Conservation (phyloP, 1,139 yeast species). For the Lodderomyces oxycetoniae region DNA sequence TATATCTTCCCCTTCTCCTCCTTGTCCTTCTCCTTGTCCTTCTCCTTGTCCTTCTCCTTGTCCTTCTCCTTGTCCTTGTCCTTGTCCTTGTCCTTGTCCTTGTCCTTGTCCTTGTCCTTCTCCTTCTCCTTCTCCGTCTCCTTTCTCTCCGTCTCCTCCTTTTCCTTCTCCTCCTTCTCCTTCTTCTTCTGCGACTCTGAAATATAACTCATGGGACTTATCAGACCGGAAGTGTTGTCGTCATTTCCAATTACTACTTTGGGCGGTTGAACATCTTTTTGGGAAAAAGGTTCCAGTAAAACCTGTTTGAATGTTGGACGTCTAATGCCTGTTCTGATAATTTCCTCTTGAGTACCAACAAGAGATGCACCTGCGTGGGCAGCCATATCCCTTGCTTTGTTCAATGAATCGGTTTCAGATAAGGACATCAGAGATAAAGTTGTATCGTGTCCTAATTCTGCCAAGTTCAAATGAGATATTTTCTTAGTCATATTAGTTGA, state of each 20-base stretch:
- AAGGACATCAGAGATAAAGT: slow-evolving; percentile 8
- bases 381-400: slow-evolving; percentile 9
- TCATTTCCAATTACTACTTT: not conserved
- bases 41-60: too few relatives aligned
- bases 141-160: not conserved
- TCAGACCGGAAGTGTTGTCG: slow-evolving; percentile 11
- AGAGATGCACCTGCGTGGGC: slow-evolving; percentile 11
- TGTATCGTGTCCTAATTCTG: slow-evolving; percentile 23
- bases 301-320: slow-evolving; percentile 3
- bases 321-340: slow-evolving; percentile 1
- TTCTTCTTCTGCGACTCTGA: not conserved
- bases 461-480: slow-evolving; percentile 40
- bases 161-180: not conserved
- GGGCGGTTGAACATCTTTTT: not conserved
- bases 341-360: slow-evolving; percentile 8
- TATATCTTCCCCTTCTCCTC: too few relatives aligned
- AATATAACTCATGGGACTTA: slow-evolving; percentile 15
- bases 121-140: slow-evolving; percentile 2
- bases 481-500: slow-evolving; percentile 26
- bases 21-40: too few relatives aligned
- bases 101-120: slow-evolving; percentile 2
- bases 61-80: slow-evolving; percentile 1
- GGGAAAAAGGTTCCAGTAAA: not conserved
- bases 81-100: slow-evolving; percentile 3
- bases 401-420: slow-evolving; percentile 12